A percentile compares a stretch with the other conserved stretches of the same genome.
Conservation (phyloP, 345 rosid species). For the Populus ilicifolia region DNA sequence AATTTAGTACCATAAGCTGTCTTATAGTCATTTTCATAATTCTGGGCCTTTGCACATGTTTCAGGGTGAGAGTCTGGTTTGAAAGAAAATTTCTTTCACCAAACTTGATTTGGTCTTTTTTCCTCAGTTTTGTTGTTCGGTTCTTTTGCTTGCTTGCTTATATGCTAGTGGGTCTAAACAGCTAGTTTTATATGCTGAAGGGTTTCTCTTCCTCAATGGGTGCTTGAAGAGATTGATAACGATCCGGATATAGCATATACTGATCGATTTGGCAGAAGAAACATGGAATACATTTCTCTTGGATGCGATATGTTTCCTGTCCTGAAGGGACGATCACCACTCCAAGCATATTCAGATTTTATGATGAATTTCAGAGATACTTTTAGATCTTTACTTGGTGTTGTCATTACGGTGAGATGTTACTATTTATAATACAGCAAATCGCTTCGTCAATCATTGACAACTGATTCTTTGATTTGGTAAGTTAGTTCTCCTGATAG, state of each 20-base stretch:
- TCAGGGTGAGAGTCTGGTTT: background rate
- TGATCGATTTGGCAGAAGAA: constrained; percentile 51
- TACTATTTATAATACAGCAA: background rate
- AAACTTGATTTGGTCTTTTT: background rate
- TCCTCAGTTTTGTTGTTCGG: background rate
- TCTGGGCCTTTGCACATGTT: background rate
- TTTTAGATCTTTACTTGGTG: constrained; percentile 44
- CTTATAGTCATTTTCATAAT: background rate
- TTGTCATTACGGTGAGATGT: constrained; percentile 34
- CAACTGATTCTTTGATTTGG: background rate
- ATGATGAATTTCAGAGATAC: constrained; percentile 51
- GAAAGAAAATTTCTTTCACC: background rate
- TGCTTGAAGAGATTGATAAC: constrained; percentile 40
- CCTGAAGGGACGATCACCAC: constrained; percentile 45
- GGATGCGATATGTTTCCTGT: constrained; percentile 56
- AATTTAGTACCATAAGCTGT: background rate
- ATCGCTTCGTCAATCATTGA: background rate
- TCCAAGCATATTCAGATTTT: constrained; percentile 52
- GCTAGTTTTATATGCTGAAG: constrained; percentile 28
- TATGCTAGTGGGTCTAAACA: constrained; percentile 16
- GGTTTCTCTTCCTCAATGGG: constrained; percentile 56
- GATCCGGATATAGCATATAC: constrained; percentile 47
- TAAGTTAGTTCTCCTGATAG: background rate
- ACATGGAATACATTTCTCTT: constrained; percentile 45
- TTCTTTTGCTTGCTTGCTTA: background rate